Percentiles rank a stretch among this genome's conserved stretches.
These are phyloP conservation scores for Ogataea methanolica DNA, from an alignment of 805 yeast species.

Conservation along the genomic window DNA sequence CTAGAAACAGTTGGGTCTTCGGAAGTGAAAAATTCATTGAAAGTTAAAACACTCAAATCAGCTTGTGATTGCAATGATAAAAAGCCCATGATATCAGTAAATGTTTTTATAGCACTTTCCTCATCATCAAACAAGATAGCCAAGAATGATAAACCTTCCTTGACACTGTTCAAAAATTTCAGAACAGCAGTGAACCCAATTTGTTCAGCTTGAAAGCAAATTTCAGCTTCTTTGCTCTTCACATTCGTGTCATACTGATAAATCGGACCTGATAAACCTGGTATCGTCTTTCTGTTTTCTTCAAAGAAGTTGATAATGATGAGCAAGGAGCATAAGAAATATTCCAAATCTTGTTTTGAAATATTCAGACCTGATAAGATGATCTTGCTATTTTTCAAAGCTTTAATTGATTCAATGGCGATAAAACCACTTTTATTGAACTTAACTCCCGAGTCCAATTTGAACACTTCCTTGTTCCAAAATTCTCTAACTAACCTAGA, in stretches of 20 bases:
- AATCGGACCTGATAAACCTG: constrained; percentile 56
- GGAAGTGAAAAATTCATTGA: constrained; percentile 76
- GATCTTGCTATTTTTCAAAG: constrained; percentile 32
- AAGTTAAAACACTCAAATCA: constrained; percentile 61
- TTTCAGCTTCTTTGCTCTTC: constrained; percentile 46
- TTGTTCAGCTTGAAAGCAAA: constrained; percentile 84
- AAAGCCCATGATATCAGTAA: constrained; percentile 66
- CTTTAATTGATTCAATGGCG: constrained; percentile 36
- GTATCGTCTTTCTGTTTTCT: constrained; percentile 56
- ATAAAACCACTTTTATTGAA: constrained; percentile 33
- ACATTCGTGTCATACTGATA: constrained; percentile 45
- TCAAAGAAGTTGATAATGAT: constrained; percentile 67
- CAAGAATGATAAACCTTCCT: constrained; percentile 87
- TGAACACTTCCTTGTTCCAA: constrained; percentile 75
- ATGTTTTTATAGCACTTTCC: constrained; percentile 33
- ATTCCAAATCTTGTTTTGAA: constrained; percentile 53
- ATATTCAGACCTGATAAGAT: constrained; percentile 43
- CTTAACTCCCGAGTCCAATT: constrained; percentile 28
- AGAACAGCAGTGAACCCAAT: constrained; percentile 78
- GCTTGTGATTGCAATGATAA: constrained; percentile 64
- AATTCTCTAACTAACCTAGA: constrained; percentile 73
- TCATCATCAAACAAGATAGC: constrained; percentile 72
- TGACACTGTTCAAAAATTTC: constrained; percentile 68
- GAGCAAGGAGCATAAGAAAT: constrained; percentile 63
- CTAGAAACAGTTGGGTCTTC: constrained; percentile 49